Evolutionary conservation across 1,284 basidiomycete genomes (phyloP), one percentile per base, ranked within the genome.

Genomic region (Microbotryum lychnidis-dioicae): DNA sequence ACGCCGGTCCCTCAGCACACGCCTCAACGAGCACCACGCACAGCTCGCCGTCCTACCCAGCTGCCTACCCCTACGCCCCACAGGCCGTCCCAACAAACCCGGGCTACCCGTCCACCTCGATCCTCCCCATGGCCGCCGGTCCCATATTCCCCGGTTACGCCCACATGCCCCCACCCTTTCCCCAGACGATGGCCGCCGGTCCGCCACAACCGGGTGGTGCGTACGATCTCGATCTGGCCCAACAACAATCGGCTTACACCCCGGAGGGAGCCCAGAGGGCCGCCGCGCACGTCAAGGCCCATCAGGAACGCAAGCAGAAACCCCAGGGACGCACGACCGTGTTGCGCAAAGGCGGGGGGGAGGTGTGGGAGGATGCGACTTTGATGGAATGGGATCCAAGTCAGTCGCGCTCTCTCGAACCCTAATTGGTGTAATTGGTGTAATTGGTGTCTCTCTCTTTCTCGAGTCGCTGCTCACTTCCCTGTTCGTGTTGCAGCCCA

Each of bases 341-440:
- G 12, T 77, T 99, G 56, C 82, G 96, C 45, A 96, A 96, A 75
- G 94, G 91, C 1, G 92, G 82, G 54, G 96, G 96, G 23, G 91
- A 92, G 76, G 84, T 90, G 18, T 99, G 94, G 92, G 96, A 99
- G 76, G 96, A 99, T 75, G 89, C 91, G 75, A 96, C 91, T 3
- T 78, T 99, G 57, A 77, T 98, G 20, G 96, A 98, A 67, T 99
- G 96, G 96, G 96, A 93, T 77, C 88, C 96, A 52, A 84, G 92
- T 94, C 73, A 74, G 89, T 81, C 7, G 2, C 2, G 18, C 31
- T 45, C 52, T n/a, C 52, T 56, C 44, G 31, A 31, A 31, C 31
- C 9, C 31, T 31, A 1, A 1, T 31, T 9, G 31, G 31, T 10
- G 31, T 29, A n/a, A n/a, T n/a, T n/a, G n/a, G n/a, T n/a, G n/a